These are phyloP conservation scores for Astrocystis sublimbata DNA, from an alignment of 495 filamentous ascomycete genomes.

Conservation along the genomic window DNA sequence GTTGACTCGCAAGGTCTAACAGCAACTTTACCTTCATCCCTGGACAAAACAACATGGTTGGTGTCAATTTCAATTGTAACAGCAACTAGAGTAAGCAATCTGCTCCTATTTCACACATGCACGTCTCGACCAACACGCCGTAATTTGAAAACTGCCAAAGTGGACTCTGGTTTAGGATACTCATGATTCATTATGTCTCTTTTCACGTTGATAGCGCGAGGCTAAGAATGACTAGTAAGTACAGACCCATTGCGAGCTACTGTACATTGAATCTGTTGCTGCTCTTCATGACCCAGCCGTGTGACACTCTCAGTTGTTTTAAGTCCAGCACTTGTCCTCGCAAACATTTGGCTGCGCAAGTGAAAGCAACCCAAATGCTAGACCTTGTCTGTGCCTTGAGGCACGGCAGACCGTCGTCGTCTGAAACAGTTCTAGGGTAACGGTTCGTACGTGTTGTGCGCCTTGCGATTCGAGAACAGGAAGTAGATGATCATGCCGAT, in stretches of 20 bases:
- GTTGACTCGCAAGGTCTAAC: too few species aligned
- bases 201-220: not conserved
- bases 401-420: not conserved
- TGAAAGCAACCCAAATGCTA: not conserved
- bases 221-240: not conserved
- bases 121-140: too few species aligned
- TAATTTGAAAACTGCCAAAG: not conserved
- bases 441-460: slow-evolving; percentile 36
- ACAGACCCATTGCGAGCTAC: not conserved
- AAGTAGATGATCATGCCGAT: slow-evolving; percentile 53
- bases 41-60: too few species aligned
- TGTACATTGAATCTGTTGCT: not conserved
- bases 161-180: not conserved
- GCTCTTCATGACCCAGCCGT: not conserved
- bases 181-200: not conserved
- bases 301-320: not conserved
- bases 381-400: too few species aligned
- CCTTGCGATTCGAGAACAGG: slow-evolving; percentile 52
- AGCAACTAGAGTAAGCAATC: too few species aligned
- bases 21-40: too few species aligned
- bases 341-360: not conserved
- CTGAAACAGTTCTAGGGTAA: not conserved
- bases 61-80: too few species aligned
- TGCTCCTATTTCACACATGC: too few species aligned
- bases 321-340: not conserved